Base-by-base conservation (phyloP, 1,139 yeast species). In the Geotrichum reessii region DNA sequence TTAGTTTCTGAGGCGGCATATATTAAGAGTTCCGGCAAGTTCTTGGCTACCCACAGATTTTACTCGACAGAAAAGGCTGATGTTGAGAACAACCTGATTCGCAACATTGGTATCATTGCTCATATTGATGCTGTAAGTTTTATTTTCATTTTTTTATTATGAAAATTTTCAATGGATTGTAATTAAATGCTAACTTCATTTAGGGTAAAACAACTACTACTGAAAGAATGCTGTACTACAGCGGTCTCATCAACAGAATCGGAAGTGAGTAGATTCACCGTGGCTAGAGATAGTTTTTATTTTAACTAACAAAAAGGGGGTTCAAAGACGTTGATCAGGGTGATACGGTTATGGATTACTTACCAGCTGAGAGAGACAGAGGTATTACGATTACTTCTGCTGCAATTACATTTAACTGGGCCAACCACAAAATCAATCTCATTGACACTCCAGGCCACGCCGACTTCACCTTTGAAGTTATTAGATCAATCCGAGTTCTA, bases 361-460 rank as follows among this genome's bases (percentile, higher is more conserved):
- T 93, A 48, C 91, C 95, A 0, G 91, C 95, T 49, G 99, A 93
- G 69, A 78, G 97, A 58, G 87, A 86, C 61, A 78, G 99, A 63
- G 99, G 99, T 1, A 93, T 93, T 62, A 93, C 99, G 0, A 93
- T 93, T 66, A 97, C 92, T 67, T 87, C 95, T 72, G 99, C 99
- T 0, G 98, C 99, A 0, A 91, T 92, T 51, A 84, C 97, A 0
- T 81, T 95, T 61, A 86, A 90, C 44, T 93, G 99, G 98, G 84
- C 85, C 62, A 73, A 75, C 19, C 82, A 84, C 66, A 83, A 83
- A 64, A 84, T 95, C 67, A 93, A 93, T 69, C 78, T 93, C 57
- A 90, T 93, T 25, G 99, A 93, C 70, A 92, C 99, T 0, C 99
- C 99, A 0, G 99, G 99, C 0, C 99, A 93, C 73, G 98, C 97